Conservation (phyloP, 225 moss, liverwort and hornwort species). For the Climacium dendroides region DNA sequence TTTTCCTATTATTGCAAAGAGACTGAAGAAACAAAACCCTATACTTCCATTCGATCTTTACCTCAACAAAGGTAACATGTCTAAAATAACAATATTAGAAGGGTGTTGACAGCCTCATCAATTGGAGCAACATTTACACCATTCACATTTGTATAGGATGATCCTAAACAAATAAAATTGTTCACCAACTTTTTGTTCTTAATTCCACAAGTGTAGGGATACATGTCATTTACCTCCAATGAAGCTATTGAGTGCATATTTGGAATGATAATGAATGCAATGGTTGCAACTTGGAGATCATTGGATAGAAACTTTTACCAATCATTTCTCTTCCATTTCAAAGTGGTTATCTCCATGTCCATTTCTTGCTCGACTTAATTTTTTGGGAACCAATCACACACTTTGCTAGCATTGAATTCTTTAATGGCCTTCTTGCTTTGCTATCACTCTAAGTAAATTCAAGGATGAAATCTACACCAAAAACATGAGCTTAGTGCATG, state of each 20-base stretch:
- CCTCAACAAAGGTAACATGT: neutral
- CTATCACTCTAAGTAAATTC: constrained; percentile 53
- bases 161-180: neutral
- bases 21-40: neutral
- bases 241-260: neutral
- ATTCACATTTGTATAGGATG: neutral
- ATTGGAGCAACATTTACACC: neutral
- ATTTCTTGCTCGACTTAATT: constrained; percentile 55
- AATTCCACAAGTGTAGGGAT: neutral
- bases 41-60: neutral
- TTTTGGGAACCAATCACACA: constrained; percentile 83
- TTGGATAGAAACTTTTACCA: constrained; percentile 12
- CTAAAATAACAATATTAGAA: neutral
- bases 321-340: constrained; percentile 74
- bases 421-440: constrained; percentile 73
- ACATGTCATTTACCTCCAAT: neutral
- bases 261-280: neutral
- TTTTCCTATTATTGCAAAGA: neutral
- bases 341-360: constrained; percentile 44
- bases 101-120: neutral
- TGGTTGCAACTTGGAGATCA: neutral
- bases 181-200: neutral
- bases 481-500: too few relatives aligned
- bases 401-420: constrained; percentile 47
- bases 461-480: constrained; percentile 67